A percentile compares a stretch with the other conserved stretches of the same genome.
Conservation (phyloP, 768 basidiomycete species). For the Mycena rebaudengoi region DNA sequence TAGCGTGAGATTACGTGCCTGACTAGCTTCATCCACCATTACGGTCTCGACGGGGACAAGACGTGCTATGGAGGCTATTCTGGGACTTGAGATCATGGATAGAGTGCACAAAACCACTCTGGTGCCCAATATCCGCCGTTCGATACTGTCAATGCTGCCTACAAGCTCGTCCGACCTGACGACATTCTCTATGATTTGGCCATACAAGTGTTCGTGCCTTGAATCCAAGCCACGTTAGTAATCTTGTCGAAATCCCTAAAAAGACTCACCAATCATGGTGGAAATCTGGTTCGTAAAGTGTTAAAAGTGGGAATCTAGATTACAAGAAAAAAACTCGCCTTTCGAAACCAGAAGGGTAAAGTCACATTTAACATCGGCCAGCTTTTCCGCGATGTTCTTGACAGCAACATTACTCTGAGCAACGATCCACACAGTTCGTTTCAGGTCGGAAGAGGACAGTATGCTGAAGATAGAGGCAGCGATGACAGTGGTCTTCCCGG, state of each 20-base stretch:
- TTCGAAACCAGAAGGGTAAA: constrained; percentile 72
- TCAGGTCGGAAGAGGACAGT: constrained; percentile 36
- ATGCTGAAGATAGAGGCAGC: constrained; percentile 54
- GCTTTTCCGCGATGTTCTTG: constrained; percentile 81
- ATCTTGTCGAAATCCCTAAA: too few relatives aligned
- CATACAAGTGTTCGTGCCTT: constrained; percentile 80
- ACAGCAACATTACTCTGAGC: constrained; percentile 84
- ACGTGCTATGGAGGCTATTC: constrained; percentile 31
- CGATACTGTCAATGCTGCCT: constrained; percentile 28
- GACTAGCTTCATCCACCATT: constrained; percentile 64
- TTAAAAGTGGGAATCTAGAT: too few relatives aligned
- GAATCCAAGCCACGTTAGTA: not conserved
- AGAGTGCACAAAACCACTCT: constrained; percentile 74
- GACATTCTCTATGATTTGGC: constrained; percentile 52
- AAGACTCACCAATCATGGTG: constrained; percentile 70
- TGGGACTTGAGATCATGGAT: constrained; percentile 61
- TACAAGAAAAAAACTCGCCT: constrained; percentile 8
- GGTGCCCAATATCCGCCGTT: constrained; percentile 42
- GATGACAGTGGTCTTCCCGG: constrained; percentile 73
- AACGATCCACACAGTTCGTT: constrained; percentile 64
- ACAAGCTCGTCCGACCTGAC: constrained; percentile 53
- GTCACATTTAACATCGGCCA: constrained; percentile 56
- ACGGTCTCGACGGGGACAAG: constrained; percentile 49
- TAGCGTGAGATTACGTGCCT: constrained; percentile 39
- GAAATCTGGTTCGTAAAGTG: constrained; percentile 52